These are phyloP conservation scores for Glycine tomentella DNA, from an alignment of 306 rosid genomes.

Conservation along the genomic window DNA sequence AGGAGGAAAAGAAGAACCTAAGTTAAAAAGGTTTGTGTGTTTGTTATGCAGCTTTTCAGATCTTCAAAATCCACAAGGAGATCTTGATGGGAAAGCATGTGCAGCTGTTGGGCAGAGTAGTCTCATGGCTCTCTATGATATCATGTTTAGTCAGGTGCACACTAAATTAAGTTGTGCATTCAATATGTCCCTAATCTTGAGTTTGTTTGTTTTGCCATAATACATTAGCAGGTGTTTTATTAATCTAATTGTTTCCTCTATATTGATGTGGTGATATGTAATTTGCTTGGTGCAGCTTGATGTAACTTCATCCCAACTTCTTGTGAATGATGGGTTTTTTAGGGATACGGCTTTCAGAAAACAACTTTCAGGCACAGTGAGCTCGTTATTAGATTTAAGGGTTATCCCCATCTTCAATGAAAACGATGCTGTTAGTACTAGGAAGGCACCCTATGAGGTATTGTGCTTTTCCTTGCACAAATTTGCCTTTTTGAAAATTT, in stretches of 20 bases:
- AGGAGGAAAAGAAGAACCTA: conserved; percentile 13
- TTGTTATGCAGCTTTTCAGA: conserved; percentile 76
- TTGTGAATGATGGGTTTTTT: conserved; percentile 83
- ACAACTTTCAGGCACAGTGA: conserved; percentile 81
- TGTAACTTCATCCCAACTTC: conserved; percentile 93
- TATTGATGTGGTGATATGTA: conserved; percentile 39
- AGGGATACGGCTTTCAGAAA: conserved; percentile 71
- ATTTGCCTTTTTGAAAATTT: conserved; percentile 14
- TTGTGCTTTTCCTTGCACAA: conserved; percentile 35
- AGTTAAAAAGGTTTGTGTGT: conserved; percentile 7
- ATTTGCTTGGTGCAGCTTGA: conserved; percentile 72
- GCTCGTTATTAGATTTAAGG: conserved; percentile 64
- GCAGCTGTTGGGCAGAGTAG: conserved; percentile 96
- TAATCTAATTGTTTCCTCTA: not conserved
- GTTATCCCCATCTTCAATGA: conserved; percentile 91
- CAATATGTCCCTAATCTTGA: conserved; percentile 20
- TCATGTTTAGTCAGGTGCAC: conserved; percentile 86
- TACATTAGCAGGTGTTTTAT: conserved; percentile 13
- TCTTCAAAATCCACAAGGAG: conserved; percentile 76
- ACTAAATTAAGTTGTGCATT: not conserved
- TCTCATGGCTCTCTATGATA: conserved; percentile 96
- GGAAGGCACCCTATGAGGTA: conserved; percentile 87
- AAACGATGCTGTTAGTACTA: conserved; percentile 92
- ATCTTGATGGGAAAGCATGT: conserved; percentile 88
- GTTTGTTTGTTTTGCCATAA: not conserved